Base-by-base conservation (phyloP, 805 yeast genomes). In the Clavispora santaluciae region DNA sequence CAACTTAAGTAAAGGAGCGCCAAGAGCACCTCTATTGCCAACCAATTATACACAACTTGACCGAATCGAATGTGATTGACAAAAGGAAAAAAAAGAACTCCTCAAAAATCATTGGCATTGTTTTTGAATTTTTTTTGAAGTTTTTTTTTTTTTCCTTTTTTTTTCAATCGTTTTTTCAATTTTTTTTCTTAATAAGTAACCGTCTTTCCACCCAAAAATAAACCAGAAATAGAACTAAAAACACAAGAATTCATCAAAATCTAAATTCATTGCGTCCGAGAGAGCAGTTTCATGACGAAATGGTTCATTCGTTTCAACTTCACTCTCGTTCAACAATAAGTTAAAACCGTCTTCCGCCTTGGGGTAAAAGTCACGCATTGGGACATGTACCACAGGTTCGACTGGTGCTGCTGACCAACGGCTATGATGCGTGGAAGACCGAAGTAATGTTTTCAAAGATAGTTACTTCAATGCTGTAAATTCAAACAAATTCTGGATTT, bases 361-460 rank as follows among this genome's bases (percentile, higher is more conserved):
- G 17, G 25, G 34, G 3, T 18, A 38, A 26, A 26, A 18, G 2
- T 16, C 24, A 21, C 13, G 20, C 31, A 39, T 44, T 36, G 41
- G 49, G 42, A 49, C 64, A 46, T 56, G 48, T 46, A 58, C 55
- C 36, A 54, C 64, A 42, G 56, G 57, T 44, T 57, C 60, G 64
- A 60, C 54, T 60, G 68, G 67, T 59, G 68, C 68, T 63, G 68
- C 68, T 49, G 66, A 63, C 68, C 68, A 51, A 41, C 33, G 36
- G 47, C 25, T 22, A 5, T 13, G 16, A 34, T 38, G 43, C 51
- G 54, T 43, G 50, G 48, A 42, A 45, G 18, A 15, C 16, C 28
- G 10, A 28, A 35, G 25, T 21, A 24, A 8, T 22, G n/a, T 13
- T 24, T 23, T 35, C 4, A 25, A 40, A 44, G 49, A 43, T 41